Evolutionary conservation across 2,329 filamentous ascomycete species (phyloP), one percentile per base, ranked within the genome.

Genomic region (Bipolaris sorokiniana): DNA sequence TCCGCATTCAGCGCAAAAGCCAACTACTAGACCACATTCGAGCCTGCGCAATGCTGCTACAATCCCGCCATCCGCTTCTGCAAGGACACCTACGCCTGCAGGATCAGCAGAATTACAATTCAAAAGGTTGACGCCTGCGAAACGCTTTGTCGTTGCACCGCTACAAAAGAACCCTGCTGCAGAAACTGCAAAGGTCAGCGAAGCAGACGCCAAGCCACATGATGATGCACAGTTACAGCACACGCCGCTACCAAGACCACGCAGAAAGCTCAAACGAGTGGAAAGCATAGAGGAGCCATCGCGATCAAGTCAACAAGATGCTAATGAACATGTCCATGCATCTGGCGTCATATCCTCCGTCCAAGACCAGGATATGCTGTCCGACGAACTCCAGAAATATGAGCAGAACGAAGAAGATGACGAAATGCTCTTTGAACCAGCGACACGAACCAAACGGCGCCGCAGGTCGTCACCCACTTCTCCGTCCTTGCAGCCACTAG

Each of bases 231-330:
- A 38, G 26, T 38, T 45, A 6, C 56, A 60, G 6, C 15, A 23
- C 10, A 67, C 64, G 31, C 65, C 65, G 15, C 59, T 56, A 15
- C 51, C 61, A 7, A 68, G 63, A 34, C 66, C 58, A 16, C 50
- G 44, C n/a, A 54, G 61, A 38, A 67, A 58, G 28, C 47, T 73
- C 2, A 59, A 63, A n/a, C 63, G 65, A 23, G 64, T 72, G 2
- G 75, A 77, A 46, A 76, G 72, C 45, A 77, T 77, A 44, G 67
- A 76, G 11, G 69, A 69, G 20, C 51, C 51, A 5, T 68, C 67
- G 3, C 69, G 72, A 46, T 65, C 63, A 4, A 71, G 67, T 54
- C 62, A 58, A 1, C 54, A 56, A 9, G 57, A 52, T 7, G 38
- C 55, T 7, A 36, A 26, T 2, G 54, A 63, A 15, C 57, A 58